Percentiles rank a stretch among this genome's conserved stretches.
Conservation (phyloP, 805 yeast genomes). For the Myxozyma mucilagina region DNA sequence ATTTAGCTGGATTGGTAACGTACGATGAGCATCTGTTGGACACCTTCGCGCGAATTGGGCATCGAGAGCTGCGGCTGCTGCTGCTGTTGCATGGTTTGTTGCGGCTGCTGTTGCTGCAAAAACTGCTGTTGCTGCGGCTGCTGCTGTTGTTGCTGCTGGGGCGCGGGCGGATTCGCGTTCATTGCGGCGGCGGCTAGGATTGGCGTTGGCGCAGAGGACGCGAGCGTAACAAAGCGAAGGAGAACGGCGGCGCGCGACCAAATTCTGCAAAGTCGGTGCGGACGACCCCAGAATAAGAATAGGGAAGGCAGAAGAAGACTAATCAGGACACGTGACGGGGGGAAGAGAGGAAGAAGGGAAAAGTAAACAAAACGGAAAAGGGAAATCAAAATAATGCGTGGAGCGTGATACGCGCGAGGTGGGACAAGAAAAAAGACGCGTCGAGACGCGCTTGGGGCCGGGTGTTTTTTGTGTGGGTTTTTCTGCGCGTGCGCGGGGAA, state of each 20-base stretch:
- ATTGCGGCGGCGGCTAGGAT: conserved; percentile 6
- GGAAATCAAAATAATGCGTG: neutral
- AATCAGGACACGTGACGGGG: neutral
- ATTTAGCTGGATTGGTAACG: neutral
- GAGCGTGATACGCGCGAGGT: neutral
- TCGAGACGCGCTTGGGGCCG: neutral
- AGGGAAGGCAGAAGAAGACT: neutral
- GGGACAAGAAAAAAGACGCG: neutral
- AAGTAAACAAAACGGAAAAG: neutral
- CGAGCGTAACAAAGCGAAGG: neutral
- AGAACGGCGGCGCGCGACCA: neutral
- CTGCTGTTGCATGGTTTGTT: no score
- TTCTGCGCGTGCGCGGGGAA: no score
- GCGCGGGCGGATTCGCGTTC: conserved; percentile 23
- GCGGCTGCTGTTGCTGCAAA: no score
- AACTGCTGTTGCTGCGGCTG: neutral
- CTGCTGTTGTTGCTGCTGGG: no score
- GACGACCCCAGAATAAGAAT: neutral
- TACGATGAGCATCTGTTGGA: conserved; percentile 28
- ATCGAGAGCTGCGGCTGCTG: conserved; percentile 16
- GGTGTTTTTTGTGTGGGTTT: neutral
- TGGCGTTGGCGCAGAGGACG: neutral
- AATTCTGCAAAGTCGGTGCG: neutral
- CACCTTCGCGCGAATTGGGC: conserved; percentile 28
- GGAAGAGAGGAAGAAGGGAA: neutral